These are phyloP conservation scores for Gliomastix tumulicola DNA, from an alignment of 2,329 filamentous ascomycete genomes.

Conservation along the genomic window DNA sequence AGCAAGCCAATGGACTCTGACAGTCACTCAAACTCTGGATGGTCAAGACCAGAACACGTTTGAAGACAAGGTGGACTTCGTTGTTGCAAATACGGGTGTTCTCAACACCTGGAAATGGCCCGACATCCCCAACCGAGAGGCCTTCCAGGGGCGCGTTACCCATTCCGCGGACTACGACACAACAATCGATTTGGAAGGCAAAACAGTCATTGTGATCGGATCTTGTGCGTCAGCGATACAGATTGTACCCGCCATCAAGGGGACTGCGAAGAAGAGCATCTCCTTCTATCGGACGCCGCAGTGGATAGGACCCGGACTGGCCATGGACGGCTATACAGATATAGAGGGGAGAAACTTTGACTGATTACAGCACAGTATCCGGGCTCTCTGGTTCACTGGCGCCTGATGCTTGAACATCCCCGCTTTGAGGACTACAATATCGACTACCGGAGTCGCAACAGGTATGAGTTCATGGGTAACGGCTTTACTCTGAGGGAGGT, in stretches of 20 bases:
- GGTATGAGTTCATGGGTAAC: constrained; percentile 45
- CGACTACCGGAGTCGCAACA: constrained; percentile 57
- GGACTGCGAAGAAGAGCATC: constrained; percentile 27
- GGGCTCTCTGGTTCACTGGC: constrained; percentile 41
- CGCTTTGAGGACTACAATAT: constrained; percentile 45
- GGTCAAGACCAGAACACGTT: background rate
- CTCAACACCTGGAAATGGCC: constrained; percentile 40
- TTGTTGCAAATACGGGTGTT: constrained; percentile 7
- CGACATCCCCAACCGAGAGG: constrained; percentile 34
- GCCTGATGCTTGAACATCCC: constrained; percentile 39
- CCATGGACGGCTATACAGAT: constrained; percentile 15
- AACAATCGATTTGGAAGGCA: constrained; percentile 38
- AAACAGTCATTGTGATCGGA: constrained; percentile 47
- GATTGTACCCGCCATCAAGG: constrained; percentile 28
- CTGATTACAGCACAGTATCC: constrained; percentile 40
- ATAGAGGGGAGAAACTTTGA: background rate
- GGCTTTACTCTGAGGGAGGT: constrained; percentile 52
- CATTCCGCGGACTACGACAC: constrained; percentile 47
- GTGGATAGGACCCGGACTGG: constrained; percentile 28
- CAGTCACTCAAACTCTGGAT: background rate
- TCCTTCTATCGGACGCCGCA: constrained; percentile 33
- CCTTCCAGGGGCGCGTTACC: constrained; percentile 40
- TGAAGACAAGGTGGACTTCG: constrained; percentile 6
- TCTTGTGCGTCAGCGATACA: constrained; percentile 50
- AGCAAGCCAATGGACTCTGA: constrained; percentile 5